Conservation (phyloP, 768 basidiomycete species). For the Podaxis mareebaensis region DNA sequence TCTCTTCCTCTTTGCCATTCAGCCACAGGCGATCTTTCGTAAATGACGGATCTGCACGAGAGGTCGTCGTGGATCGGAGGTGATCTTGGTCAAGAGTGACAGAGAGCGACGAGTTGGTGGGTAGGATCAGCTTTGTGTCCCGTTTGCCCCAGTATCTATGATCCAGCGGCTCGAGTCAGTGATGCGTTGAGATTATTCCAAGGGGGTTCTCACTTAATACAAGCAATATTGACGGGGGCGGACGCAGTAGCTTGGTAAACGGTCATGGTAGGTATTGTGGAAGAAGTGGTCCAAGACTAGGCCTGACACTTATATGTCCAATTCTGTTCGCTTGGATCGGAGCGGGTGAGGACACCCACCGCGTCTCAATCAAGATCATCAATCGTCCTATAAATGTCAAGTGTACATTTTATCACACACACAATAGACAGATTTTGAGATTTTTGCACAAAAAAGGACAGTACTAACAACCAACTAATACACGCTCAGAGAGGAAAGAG, state of each 20-base stretch:
- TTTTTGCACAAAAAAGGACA: constrained; percentile 16
- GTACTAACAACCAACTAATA: constrained; percentile 16
- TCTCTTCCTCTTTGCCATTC: constrained; percentile 89
- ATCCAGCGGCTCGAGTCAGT: not conserved
- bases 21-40: constrained; percentile 86
- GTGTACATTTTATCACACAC: constrained; percentile 3
- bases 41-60: constrained; percentile 78
- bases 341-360: not conserved
- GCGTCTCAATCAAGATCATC: constrained; percentile 2
- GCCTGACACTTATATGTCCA: not conserved
- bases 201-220: constrained; percentile 72
- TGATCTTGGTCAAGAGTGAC: constrained; percentile 97
- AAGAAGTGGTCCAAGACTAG: not conserved
- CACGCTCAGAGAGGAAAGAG: constrained; percentile 8
- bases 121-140: constrained; percentile 91
- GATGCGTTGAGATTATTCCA: not conserved
- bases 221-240: constrained; percentile 97
- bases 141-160: constrained; percentile 98
- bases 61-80: constrained; percentile 90
- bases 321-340: constrained; percentile 7
- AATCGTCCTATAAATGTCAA: not conserved
- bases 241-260: constrained; percentile 84
- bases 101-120: constrained; percentile 97
- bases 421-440: constrained; percentile 14
- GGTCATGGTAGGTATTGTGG: constrained; percentile 23